Percentiles rank a stretch among this genome's conserved stretches.
phyloP scores from a whole-genome alignment of 202 grass and related monocot species.

The Digitaria exilis region DNA sequence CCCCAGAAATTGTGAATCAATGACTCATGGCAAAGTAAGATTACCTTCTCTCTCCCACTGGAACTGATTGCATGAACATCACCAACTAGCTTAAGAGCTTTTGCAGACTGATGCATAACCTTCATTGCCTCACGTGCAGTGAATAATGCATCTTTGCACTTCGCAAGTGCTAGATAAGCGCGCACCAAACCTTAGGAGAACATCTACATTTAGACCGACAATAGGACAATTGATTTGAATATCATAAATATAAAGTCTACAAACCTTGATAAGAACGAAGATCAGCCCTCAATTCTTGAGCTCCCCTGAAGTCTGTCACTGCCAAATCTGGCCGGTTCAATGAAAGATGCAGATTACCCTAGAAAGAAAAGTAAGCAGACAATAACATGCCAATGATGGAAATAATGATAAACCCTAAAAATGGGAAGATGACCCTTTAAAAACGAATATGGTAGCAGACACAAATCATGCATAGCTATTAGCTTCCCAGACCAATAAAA shows the following conservation, averaged over 20 bases:
- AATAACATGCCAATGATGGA: conserved; percentile 18
- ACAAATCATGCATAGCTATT: too few species aligned
- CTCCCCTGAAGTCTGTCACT: conserved; percentile 88
- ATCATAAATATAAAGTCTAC: background rate
- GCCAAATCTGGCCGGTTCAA: conserved; percentile 89
- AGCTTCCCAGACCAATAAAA: conserved; percentile 1
- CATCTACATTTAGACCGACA: conserved; percentile 26
- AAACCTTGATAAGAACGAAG: conserved; percentile 97
- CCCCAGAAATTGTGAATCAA: background rate
- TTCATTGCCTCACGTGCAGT: conserved; percentile 97
- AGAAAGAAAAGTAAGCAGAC: conserved; percentile 38
- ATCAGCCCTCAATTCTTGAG: conserved; percentile 92
- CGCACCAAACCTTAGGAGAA: conserved; percentile 72
- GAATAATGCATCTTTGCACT: conserved; percentile 95
- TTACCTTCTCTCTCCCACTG: conserved; percentile 95
- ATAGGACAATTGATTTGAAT: background rate
- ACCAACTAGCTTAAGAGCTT: conserved; percentile 97
- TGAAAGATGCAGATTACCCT: conserved; percentile 87
- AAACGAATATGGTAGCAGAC: conserved; percentile 2
- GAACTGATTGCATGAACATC: conserved; percentile 95
- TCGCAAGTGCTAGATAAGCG: conserved; percentile 91
- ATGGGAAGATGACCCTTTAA: conserved; percentile 1
- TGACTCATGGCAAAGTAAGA: conserved; percentile 19
- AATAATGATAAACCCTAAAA: background rate
- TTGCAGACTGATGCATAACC: conserved; percentile 96